Evolutionary conservation across 2,329 filamentous ascomycete species (phyloP).

Genomic region (Claviceps africana): DNA sequence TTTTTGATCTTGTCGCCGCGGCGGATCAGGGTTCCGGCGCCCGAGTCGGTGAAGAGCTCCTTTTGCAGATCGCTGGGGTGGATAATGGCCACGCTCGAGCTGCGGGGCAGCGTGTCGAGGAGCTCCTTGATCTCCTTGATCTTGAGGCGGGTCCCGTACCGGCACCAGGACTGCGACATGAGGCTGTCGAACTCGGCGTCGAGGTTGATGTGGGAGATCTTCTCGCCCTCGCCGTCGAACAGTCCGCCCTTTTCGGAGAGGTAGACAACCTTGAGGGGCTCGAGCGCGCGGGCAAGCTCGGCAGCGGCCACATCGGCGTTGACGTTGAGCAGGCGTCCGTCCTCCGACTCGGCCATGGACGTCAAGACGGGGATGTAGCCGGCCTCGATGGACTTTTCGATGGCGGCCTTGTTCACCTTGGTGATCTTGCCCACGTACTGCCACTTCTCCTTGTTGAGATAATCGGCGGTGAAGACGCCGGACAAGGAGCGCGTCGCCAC

Average conservation of each 20-base stretch:
- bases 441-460: conserved; percentile 93
- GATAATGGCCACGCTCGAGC: conserved; percentile 93
- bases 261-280: conserved; percentile 95
- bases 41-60: conserved; percentile 91
- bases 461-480: conserved; percentile 84
- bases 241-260: conserved; percentile 95
- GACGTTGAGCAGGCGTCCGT: conserved; percentile 89
- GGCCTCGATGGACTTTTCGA: conserved; percentile 80
- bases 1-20: conserved; percentile 80
- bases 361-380: conserved; percentile 88
- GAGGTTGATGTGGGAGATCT: conserved; percentile 93
- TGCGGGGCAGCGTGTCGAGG: conserved; percentile 73
- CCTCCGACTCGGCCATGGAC: conserved; percentile 86
- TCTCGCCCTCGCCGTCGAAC: conserved; percentile 84
- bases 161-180: conserved; percentile 90
- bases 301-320: conserved; percentile 95
- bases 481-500: conserved; percentile 82
- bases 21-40: conserved; percentile 83
- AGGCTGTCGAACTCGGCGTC: conserved; percentile 91
- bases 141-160: conserved; percentile 88
- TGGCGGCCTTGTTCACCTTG: conserved; percentile 76
- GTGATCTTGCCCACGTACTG: conserved; percentile 93
- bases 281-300: conserved; percentile 73
- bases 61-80: conserved; percentile 92
- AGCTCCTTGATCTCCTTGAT: conserved; percentile 96